Base-by-base conservation (phyloP, 2,329 filamentous ascomycete genomes). In the Phoma herbarum region DNA sequence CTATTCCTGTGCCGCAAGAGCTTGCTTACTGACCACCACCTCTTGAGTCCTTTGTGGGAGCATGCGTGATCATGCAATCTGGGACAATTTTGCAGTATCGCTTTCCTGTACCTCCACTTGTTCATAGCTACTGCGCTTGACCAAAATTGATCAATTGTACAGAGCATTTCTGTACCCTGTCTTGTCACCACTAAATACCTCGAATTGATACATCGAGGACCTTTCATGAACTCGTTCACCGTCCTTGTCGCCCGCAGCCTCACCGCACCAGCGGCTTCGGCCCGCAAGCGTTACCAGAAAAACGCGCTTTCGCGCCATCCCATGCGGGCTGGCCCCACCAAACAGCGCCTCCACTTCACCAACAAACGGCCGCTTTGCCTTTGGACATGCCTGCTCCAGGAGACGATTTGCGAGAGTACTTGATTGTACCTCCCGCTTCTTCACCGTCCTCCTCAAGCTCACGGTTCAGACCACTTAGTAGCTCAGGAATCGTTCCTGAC, bases 251-350 rank as follows among this genome's bases (percentile, higher is more conserved):
- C 10, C 35, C 20, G 37, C 37, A 23, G 37, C 20, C 54, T 43
- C 26, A 57, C 42, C 42, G 47, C 41, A n/a, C 29, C n/a, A 52
- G 23, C 9, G 22, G 54, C 47, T 11, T 47, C 48, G 48, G 46
- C 54, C 54, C 43, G 54, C 37, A 47, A 8, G 10, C 48, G 33
- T 23, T 43, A 47, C 51, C 28, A 52, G n/a, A 31, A 47, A 59
- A 61, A 63, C 65, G 59, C 68, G 63, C 35, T 57, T 43, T 63
- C 66, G 62, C 69, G 67, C 66, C 63, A 67, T 70, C 66, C 70
- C 61, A 60, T 69, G 63, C 52, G 42, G 9, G 51, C 55, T 53
- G 41, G 43, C 59, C 62, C 60, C 52, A 28, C 59, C 45, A 29
- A 45, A 45, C 33, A 12, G 18, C 52, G 28, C 39, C 45, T 49